phyloP scores from a whole-genome alignment of 1,139 yeast genomes.

The Pichia sp. region DNA sequence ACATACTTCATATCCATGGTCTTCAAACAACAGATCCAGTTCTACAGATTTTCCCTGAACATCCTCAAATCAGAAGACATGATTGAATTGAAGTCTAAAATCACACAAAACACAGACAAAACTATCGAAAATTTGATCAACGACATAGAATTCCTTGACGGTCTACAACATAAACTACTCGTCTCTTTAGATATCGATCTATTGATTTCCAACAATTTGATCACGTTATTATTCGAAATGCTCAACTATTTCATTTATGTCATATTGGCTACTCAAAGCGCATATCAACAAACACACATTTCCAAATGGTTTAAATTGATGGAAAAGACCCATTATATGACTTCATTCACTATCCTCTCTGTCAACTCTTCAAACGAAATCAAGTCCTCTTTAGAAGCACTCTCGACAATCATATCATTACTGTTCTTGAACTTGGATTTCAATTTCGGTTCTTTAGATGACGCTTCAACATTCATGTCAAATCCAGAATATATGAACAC shows the following conservation, averaged over 20 bases:
- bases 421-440: slow-evolving; percentile 55
- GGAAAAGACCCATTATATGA: slow-evolving; percentile 42
- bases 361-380: background rate
- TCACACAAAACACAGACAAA: slow-evolving; percentile 17
- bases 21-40: slow-evolving; percentile 8
- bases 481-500: slow-evolving; percentile 41
- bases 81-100: background rate
- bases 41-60: slow-evolving; percentile 4
- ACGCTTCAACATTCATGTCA: slow-evolving; percentile 41
- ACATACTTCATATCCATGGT: slow-evolving; percentile 7
- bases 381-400: slow-evolving; percentile 43
- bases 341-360: slow-evolving; percentile 2
- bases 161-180: background rate
- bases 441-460: slow-evolving; percentile 40
- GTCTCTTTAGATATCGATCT: slow-evolving; percentile 4
- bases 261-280: slow-evolving; percentile 34
- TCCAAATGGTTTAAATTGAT: slow-evolving; percentile 58
- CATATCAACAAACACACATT: slow-evolving; percentile 36
- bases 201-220: slow-evolving; percentile 5
- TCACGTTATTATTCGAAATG: slow-evolving; percentile 35
- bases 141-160: slow-evolving; percentile 11
- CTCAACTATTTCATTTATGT: slow-evolving; percentile 47
- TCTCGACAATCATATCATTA: slow-evolving; percentile 49
- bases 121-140: slow-evolving; percentile 23
- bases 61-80: background rate